These are phyloP conservation scores for Fomitiporia mediterranea DNA, from an alignment of 1,284 basidiomycete species.

Conservation along the genomic window DNA sequence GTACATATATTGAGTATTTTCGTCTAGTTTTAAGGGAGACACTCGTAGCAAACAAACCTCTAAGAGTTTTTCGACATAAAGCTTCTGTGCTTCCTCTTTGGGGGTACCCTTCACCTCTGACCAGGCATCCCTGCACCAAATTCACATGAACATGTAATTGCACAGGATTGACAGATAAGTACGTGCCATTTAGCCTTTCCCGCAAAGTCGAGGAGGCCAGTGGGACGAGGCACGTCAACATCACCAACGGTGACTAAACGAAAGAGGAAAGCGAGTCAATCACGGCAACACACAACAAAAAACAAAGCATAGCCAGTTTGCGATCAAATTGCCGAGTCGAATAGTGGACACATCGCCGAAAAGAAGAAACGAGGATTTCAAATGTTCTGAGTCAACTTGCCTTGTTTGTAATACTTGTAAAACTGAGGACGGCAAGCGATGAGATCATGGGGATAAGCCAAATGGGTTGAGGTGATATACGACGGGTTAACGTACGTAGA, in stretches of 20 bases:
- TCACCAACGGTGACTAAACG: conserved; percentile 69
- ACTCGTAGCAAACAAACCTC: conserved; percentile 42
- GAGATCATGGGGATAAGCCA: conserved; percentile 7
- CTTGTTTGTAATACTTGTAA: conserved; percentile 92
- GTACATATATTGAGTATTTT: background rate
- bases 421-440: conserved; percentile 53
- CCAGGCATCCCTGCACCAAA: conserved; percentile 78
- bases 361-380: background rate
- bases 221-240: conserved; percentile 54
- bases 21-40: too few species aligned
- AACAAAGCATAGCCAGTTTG: too few species aligned
- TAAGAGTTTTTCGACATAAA: conserved; percentile 73
- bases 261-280: background rate
- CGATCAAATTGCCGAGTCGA: too few species aligned
- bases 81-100: conserved; percentile 63
- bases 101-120: conserved; percentile 65
- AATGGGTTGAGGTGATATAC: background rate
- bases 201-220: conserved; percentile 70
- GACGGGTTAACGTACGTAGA: conserved; percentile 57
- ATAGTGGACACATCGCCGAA: too few species aligned
- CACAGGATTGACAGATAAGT: background rate
- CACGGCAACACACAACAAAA: background rate
- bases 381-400: conserved; percentile 36
- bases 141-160: too few species aligned
- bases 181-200: conserved; percentile 83